Evolutionary conservation across 805 yeast species (phyloP), one percentile per base, ranked within the genome.

Genomic region (Kluyveromyces aestuarii): DNA sequence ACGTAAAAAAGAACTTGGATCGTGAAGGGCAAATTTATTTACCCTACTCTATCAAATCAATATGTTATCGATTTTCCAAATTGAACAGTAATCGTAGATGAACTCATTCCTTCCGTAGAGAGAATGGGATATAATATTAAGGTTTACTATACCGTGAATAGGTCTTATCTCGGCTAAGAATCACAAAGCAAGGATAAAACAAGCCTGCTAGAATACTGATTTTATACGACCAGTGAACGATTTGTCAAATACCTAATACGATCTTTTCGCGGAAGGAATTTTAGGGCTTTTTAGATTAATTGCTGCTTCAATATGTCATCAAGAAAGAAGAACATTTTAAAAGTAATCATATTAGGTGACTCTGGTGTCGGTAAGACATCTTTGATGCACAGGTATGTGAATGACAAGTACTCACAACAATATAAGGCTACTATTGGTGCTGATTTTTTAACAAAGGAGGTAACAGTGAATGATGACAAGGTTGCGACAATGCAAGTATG

Each of bases 381-480:
- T 3, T 72, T 91, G 56, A 90, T 91, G 96, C 98, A 91, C 68
- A 96, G 91, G 67, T 91, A 88, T 69, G 96, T 93, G 55, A 89
- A 88, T 69, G 89, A 87, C 62, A 90, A 89, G 74, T 91, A 91
- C 70, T 81, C 89, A 39, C 91, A 90, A 56, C 98, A 91, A 66
- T 93, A 93, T 69, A 93, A 91, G 63, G 97, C 98, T 27, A 91
- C 99, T 14, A 91, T 91, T 56, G 99, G 99, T 9, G 98, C 98
- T 2, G 98, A 93, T 66, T 91, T 91, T 64, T 75, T 89, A 54
- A 91, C 97, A 37, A 91, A 90, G 67, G 98, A 91, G 60, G 79
- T 91, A 51, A 72, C 76, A 27, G 79, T 93, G 50, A 98, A 93
- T 65, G 93, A 84, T 66, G 84, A 62, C 46, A 63, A 59, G 44